Evolutionary conservation across 2,329 filamentous ascomycete species (phyloP).

Genomic region (Emmonsiellopsis sp.): DNA sequence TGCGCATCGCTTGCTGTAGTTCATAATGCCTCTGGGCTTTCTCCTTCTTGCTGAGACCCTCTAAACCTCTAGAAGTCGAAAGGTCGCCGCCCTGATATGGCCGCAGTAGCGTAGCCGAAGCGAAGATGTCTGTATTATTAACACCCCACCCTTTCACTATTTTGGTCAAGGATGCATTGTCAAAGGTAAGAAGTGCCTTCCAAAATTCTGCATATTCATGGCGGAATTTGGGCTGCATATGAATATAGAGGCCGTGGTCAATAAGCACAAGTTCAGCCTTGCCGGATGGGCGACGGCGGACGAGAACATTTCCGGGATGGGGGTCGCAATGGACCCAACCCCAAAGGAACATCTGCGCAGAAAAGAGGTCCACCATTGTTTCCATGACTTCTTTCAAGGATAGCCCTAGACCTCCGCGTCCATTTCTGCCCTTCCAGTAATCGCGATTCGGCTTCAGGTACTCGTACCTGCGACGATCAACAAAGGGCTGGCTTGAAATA

Average conservation of each 20-base stretch:
- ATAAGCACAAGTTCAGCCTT: slow-evolving; percentile 85
- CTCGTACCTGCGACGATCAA: slow-evolving; percentile 30
- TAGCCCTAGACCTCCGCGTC: slow-evolving; percentile 74
- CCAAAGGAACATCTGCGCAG: slow-evolving; percentile 97
- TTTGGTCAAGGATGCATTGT: slow-evolving; percentile 67
- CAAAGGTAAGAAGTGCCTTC: slow-evolving; percentile 88
- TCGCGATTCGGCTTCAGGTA: slow-evolving; percentile 71
- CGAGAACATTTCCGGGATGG: slow-evolving; percentile 94
- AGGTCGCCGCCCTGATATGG: slow-evolving; percentile 82
- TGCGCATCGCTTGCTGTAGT: slow-evolving; percentile 65
- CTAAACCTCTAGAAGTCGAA: slow-evolving; percentile 50
- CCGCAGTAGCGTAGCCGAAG: slow-evolving; percentile 77
- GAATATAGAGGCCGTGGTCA: slow-evolving; percentile 93
- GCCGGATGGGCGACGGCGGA: slow-evolving; percentile 75
- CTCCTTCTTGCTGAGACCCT: slow-evolving; percentile 45
- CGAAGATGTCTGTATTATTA: slow-evolving; percentile 81
- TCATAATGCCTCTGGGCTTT: slow-evolving; percentile 58
- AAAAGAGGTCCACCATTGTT: slow-evolving; percentile 92
- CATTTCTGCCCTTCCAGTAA: slow-evolving; percentile 64
- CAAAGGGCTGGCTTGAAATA: slow-evolving; percentile 19
- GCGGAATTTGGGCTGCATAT: slow-evolving; percentile 74
- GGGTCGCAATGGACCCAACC: slow-evolving; percentile 93
- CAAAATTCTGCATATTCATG: slow-evolving; percentile 84
- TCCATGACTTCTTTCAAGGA: slow-evolving; percentile 83
- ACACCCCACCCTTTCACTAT: slow-evolving; percentile 81